Evolutionary conservation across 371 early-diverging fungal genomes (phyloP), one percentile per base, ranked within the genome.

Genomic region (Rhizopus sp.): DNA sequence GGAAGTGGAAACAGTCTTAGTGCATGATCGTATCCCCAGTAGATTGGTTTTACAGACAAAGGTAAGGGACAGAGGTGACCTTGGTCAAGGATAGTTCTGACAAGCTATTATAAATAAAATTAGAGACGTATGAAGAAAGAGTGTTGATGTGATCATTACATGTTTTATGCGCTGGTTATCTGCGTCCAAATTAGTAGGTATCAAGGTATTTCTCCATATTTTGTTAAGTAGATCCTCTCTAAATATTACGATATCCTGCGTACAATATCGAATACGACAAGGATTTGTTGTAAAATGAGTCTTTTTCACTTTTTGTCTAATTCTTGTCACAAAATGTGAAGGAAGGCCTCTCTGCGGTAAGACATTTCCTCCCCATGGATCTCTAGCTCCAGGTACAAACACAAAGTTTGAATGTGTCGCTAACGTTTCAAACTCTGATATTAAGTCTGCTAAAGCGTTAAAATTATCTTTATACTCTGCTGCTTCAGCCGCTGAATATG

Each of bases 361-460:
- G 0, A 85, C 77, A 13, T 83, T 82, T 0, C 81, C 82, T 4
- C 75, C 83, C 89, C 88, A 90, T 6, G 94, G 94, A 62, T 96
- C 96, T 56, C 87, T 81, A 12, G 86, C 80, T 3, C 96, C 97
- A 8, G 97, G 97, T 0, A 96, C 89, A 73, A 96, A 89, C 2
- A 96, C 80, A 69, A 93, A 94, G 17, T 89, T 84, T 16, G 86
- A 78, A 38, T 77, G 69, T 0, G 78, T 77, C 2, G 90, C 83
- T 42, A 96, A 68, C 1, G 67, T 68, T 0, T 84, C 88, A 59
- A 85, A 94, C 40, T 87, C 84, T 16, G 80, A 70, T 29, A 96
- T 84, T 23, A 95, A 59, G 57, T 89, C 90, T 12, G 87, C 92
- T 12, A 96, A 73, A 12, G 74, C 66, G 4, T 81, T 74, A 69